phyloP scores from a whole-genome alignment of 192 early-diverging fungal genomes.

The Geranomyces variabilis region DNA sequence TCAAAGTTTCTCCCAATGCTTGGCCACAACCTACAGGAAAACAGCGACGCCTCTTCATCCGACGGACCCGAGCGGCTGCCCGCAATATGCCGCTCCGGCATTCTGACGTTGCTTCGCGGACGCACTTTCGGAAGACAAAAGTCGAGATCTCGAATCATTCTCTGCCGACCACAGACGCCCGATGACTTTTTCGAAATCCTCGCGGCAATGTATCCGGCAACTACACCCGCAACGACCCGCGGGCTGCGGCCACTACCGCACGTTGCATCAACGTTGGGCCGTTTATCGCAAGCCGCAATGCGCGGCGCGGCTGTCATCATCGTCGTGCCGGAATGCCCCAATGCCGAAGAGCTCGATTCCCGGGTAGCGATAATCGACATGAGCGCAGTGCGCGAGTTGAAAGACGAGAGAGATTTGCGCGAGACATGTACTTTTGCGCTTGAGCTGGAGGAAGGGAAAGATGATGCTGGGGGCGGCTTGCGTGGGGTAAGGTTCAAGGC shows the following conservation, averaged over 20 bases:
- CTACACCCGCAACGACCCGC: slow-evolving; percentile 8
- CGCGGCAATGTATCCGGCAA: slow-evolving; percentile 16
- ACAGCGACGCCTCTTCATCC: too few species aligned
- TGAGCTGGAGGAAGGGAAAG: background rate
- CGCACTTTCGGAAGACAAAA: background rate
- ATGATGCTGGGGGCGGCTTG: background rate
- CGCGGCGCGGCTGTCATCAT: slow-evolving; percentile 7
- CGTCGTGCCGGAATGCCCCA: background rate
- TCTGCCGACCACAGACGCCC: slow-evolving; percentile 4
- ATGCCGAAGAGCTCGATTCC: slow-evolving; percentile 7
- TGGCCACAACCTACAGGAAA: too few species aligned
- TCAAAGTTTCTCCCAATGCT: too few species aligned
- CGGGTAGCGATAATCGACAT: slow-evolving; percentile 8
- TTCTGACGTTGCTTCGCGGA: background rate
- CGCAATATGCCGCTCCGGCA: background rate
- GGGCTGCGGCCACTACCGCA: slow-evolving; percentile 4
- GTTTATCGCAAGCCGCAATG: slow-evolving; percentile 16
- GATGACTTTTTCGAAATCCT: slow-evolving; percentile 3
- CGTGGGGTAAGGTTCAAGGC: slow-evolving; percentile 17
- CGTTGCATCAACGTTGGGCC: slow-evolving; percentile 4
- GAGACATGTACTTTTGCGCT: slow-evolving; percentile 24
- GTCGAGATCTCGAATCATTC: slow-evolving; percentile 7
- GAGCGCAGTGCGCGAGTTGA: background rate
- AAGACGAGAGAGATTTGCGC: slow-evolving; percentile 15
- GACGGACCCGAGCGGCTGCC: background rate